These are phyloP conservation scores for Gyrodon lividus DNA, from an alignment of 768 basidiomycete species.

Conservation along the genomic window DNA sequence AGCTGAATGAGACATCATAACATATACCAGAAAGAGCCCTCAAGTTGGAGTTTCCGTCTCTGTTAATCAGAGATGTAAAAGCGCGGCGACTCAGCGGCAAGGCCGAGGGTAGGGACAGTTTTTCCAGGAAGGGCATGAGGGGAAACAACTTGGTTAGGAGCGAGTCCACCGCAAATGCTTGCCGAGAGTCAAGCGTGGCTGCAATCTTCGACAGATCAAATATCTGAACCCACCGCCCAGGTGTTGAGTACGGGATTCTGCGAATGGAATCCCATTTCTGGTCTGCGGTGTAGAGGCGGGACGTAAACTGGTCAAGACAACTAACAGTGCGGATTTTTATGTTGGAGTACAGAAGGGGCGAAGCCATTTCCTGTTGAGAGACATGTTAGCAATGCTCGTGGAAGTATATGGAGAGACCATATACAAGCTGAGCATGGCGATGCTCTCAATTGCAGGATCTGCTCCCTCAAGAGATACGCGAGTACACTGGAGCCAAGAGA, in stretches of 20 bases:
- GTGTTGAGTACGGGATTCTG: conserved; percentile 81
- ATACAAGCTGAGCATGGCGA: neutral
- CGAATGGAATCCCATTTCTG: conserved; percentile 86
- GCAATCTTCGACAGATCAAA: conserved; percentile 66
- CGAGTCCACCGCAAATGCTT: conserved; percentile 58
- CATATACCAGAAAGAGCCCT: conserved; percentile 54
- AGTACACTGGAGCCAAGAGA: neutral
- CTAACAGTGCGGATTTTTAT: conserved; percentile 44
- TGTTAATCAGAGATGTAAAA: conserved; percentile 47
- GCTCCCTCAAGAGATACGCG: conserved; percentile 4
- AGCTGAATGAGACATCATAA: conserved; percentile 40
- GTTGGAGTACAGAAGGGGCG: conserved; percentile 65
- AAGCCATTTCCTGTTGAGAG: conserved; percentile 52
- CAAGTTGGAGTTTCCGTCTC: conserved; percentile 51
- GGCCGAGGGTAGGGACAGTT: conserved; percentile 52
- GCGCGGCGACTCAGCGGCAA: conserved; percentile 62
- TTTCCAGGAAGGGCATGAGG: conserved; percentile 61
- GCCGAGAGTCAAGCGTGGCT: conserved; percentile 40
- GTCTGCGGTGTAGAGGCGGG: conserved; percentile 61
- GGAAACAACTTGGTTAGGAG: conserved; percentile 65
- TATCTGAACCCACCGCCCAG: conserved; percentile 81
- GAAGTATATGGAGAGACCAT: neutral
- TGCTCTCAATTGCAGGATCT: conserved; percentile 1
- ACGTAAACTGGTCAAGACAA: conserved; percentile 56
- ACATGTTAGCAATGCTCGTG: conserved; percentile 13